Evolutionary conservation across 2,329 filamentous ascomycete genomes (phyloP), one percentile per base, ranked within the genome.

Genomic region (Arthrobotrys megalospora): DNA sequence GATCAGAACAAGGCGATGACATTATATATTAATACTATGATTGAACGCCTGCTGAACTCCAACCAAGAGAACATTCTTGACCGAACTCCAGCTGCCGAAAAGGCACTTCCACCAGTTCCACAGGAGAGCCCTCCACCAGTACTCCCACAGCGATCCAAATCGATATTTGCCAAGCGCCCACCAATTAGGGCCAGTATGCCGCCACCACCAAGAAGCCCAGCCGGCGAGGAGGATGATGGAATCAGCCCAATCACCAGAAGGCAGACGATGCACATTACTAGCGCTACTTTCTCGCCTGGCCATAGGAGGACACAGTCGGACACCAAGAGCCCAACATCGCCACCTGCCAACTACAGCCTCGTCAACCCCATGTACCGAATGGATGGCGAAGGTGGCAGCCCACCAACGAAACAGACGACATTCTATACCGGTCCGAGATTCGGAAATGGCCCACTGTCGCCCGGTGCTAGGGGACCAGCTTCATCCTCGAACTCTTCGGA

Each of bases 21-120:
- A 24, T 87, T 98, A 80, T 99, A 99, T 86, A 97, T 99, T 87
- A 97, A 98, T 89, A 97, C 96, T 86, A 98, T 99, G 84, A 97
- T 99, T 84, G 96, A 96, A 84, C 92, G 96, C 71, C 89, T 99
- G 52, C 88, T 99, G 79, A 92, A 97, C 83, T 93, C 97, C 85
- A 94, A 97, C 81, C 98, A 97, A 81, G 95, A 99, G 85, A 91
- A 93, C 79, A 97, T 98, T 78, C 88, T 97, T 47, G 93, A 97
- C 83, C 92, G 93, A 84, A 82, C 81, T 19, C 78, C 80, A 7
- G 92, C 91, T 7, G 21, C 12, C 14, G 82, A 88, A 87, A 97
- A 97, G 84, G 94, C 96, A n/a, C 89, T 96, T 16, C 93, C 93
- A 5, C 89, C 92, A 1, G 90, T 93, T 0, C 92, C 92, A 0